These are phyloP conservation scores for Penicillium nordicum DNA, from an alignment of 2,329 filamentous ascomycete genomes.

Conservation along the genomic window DNA sequence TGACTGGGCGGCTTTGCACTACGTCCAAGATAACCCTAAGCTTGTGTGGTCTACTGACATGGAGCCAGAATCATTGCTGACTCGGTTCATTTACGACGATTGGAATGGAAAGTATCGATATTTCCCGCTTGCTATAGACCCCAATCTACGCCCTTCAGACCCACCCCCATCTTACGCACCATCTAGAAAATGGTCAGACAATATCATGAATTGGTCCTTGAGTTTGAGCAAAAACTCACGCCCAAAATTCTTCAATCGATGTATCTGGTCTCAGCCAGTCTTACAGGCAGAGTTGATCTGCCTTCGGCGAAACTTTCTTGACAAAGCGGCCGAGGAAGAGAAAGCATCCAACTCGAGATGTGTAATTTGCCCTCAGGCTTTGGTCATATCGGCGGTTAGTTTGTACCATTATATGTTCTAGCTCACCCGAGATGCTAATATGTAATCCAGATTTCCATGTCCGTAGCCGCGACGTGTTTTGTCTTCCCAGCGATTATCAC, in stretches of 20 bases:
- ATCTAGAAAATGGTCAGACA: constrained; percentile 49
- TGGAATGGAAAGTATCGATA: constrained; percentile 59
- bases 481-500: constrained; percentile 80
- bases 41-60: constrained; percentile 47
- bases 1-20: constrained; percentile 42
- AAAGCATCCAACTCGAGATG: constrained; percentile 50
- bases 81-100: constrained; percentile 55
- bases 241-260: constrained; percentile 44
- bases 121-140: constrained; percentile 45
- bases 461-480: constrained; percentile 69
- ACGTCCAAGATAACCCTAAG: constrained; percentile 40
- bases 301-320: constrained; percentile 78
- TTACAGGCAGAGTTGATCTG: constrained; percentile 70
- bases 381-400: constrained; percentile 72
- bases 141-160: constrained; percentile 31
- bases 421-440: background rate
- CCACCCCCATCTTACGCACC: constrained; percentile 33
- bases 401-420: background rate
- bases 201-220: constrained; percentile 79
- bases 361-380: constrained; percentile 71
- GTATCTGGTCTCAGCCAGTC: constrained; percentile 73
- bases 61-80: constrained; percentile 39
- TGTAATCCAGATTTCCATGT: constrained; percentile 58
- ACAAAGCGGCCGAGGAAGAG: constrained; percentile 57
- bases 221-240: constrained; percentile 67